Percentiles rank a stretch among this genome's conserved stretches.
Evolutionary conservation across 1,284 basidiomycete genomes (phyloP).

Genomic region (Termitomyces sp.): DNA sequence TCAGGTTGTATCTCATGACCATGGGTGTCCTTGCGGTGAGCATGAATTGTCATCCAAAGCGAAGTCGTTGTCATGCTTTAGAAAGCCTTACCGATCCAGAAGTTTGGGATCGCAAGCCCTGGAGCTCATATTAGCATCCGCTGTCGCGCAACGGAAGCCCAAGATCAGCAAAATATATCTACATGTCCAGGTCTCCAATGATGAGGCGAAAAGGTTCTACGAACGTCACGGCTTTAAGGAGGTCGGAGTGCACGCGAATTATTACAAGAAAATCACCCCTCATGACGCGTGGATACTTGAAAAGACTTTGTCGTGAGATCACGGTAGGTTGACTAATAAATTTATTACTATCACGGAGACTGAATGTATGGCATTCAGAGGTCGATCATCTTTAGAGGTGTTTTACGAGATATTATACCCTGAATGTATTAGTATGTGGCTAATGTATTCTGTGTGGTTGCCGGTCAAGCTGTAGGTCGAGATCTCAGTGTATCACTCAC

Average conservation of each 20-base stretch:
- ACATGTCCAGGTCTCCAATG: conserved; percentile 75
- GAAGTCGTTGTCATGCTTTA: conserved; percentile 14
- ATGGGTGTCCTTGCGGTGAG: conserved; percentile 79
- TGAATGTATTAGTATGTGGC: conserved; percentile 9
- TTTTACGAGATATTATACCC: conserved; percentile 15
- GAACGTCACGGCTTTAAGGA: conserved; percentile 72
- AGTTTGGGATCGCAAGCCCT: conserved; percentile 66
- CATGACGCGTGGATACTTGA: conserved; percentile 78
- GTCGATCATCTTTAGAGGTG: conserved; percentile 9
- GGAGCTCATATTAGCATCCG: conserved; percentile 58
- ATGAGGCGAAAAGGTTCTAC: conserved; percentile 69
- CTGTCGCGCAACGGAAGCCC: conserved; percentile 49
- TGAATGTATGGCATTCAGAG: conserved; percentile 1
- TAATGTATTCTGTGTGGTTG: conserved; percentile 8
- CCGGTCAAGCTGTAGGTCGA: conserved; percentile 9
- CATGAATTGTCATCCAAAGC: conserved; percentile 18
- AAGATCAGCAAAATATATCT: conserved; percentile 68
- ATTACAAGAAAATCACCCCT: conserved; percentile 80
- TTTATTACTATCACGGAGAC: neutral
- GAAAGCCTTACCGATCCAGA: conserved; percentile 75
- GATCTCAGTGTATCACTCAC: conserved; percentile 6
- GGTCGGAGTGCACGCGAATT: conserved; percentile 56
- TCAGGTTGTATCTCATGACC: conserved; percentile 74
- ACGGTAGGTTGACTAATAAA: neutral
- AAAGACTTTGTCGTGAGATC: conserved; percentile 33